Percentiles rank a stretch among this genome's conserved stretches.
phyloP scores from a whole-genome alignment of 176 grass and related monocot species.

The Elymus sibiricus region DNA sequence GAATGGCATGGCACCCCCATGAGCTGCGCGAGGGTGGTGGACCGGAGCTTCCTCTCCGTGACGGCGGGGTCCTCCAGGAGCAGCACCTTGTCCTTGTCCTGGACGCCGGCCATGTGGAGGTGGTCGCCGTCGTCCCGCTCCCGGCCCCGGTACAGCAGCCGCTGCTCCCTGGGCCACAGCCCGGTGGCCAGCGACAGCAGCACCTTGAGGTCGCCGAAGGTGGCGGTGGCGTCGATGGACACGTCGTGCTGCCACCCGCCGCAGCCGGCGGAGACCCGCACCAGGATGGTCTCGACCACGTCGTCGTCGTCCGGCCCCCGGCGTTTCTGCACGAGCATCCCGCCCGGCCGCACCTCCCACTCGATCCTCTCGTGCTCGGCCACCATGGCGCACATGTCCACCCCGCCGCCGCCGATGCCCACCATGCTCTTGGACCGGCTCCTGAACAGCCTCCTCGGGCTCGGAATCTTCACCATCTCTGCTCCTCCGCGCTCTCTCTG shows the following conservation, averaged over 20 bases:
- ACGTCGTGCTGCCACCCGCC: slow-evolving; percentile 57
- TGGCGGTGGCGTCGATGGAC: slow-evolving; percentile 68
- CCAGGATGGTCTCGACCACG: slow-evolving; percentile 28
- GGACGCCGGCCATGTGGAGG: slow-evolving; percentile 86
- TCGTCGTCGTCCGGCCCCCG: slow-evolving; percentile 17
- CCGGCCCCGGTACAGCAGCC: slow-evolving; percentile 80
- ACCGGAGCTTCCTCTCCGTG: slow-evolving; percentile 81
- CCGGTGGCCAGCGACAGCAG: slow-evolving; percentile 60
- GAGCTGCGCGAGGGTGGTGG: slow-evolving; percentile 67
- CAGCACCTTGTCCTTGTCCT: slow-evolving; percentile 86
- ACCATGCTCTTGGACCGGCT: slow-evolving; percentile 38
- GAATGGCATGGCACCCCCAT: slow-evolving; percentile 66
- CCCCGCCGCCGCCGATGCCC: not conserved
- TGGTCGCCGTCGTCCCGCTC: slow-evolving; percentile 79
- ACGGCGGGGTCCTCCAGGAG: slow-evolving; percentile 87
- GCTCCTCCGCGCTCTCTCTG: not conserved
- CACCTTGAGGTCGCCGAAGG: slow-evolving; percentile 81
- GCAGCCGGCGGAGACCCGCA: slow-evolving; percentile 45
- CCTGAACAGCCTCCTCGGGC: slow-evolving; percentile 74
- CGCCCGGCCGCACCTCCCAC: slow-evolving; percentile 74
- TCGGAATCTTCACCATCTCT: slow-evolving; percentile 68
- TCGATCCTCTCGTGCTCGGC: slow-evolving; percentile 55
- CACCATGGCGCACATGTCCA: slow-evolving; percentile 41
- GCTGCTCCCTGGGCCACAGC: slow-evolving; percentile 79
- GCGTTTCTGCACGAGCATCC: slow-evolving; percentile 90